Evolutionary conservation across 192 early-diverging fungal genomes (phyloP).

Genomic region (Rhizoclosmatium sp.): DNA sequence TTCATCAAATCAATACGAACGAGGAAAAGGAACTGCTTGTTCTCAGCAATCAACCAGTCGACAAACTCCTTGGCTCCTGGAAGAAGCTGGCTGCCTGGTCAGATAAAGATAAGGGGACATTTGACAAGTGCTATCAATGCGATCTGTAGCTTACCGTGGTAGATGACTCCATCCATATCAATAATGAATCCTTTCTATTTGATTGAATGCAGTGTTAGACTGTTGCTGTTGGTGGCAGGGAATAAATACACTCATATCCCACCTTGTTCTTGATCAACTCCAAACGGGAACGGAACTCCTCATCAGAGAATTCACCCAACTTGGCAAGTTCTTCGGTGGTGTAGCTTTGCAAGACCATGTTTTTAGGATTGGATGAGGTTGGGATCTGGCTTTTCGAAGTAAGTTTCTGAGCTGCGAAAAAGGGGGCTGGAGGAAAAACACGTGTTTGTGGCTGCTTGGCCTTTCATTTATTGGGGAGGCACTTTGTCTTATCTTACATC

Average conservation of each 20-base stretch:
- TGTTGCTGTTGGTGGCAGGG: not conserved
- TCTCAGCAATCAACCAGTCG: constrained; percentile 54
- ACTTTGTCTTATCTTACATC: no score
- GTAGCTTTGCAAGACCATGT: constrained; percentile 8
- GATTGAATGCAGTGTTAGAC: not conserved
- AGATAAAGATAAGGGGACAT: not conserved
- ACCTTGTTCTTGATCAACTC: constrained; percentile 39
- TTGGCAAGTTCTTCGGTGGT: constrained; percentile 24
- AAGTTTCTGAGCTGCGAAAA: no score
- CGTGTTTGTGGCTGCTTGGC: no score
- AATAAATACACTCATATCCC: not conserved
- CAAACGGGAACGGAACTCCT: constrained; percentile 28
- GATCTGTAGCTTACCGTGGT: constrained; percentile 52
- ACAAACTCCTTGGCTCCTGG: constrained; percentile 68
- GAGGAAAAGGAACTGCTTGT: constrained; percentile 68
- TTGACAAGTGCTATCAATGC: not conserved
- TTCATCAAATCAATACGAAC: constrained; percentile 19
- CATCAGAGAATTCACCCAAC: constrained; percentile 38
- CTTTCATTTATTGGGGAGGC: no score
- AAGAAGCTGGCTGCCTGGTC: constrained; percentile 52
- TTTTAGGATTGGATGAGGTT: no score
- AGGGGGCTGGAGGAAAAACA: no score
- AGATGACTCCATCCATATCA: constrained; percentile 73
- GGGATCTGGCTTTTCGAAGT: no score
- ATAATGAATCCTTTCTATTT: constrained; percentile 59